Evolutionary conservation across 2,329 filamentous ascomycete genomes (phyloP), one percentile per base, ranked within the genome.

Genomic region (Talaromyces sp.): DNA sequence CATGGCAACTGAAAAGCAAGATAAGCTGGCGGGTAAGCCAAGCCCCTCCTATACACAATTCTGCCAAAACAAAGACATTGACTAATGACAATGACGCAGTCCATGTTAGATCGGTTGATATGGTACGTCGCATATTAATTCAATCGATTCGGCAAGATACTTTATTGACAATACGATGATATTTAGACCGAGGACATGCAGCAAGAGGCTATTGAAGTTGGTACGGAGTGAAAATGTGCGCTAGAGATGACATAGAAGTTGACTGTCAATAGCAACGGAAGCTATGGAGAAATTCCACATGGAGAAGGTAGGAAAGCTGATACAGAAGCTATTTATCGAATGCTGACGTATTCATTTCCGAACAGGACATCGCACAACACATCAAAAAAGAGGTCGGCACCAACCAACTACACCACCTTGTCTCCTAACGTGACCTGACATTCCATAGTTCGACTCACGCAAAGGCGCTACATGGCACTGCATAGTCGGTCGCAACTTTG

Each of bases 391-490:
- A 93, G 76, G 93, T 96, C 80, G 71, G 83, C 75, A 59, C 68
- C 63, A 45, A 62, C 39, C 43, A 41, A n/a, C 45, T 22, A 57
- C 13, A 64, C 66, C 2, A 31, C 62, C 60, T 56, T 52, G 27
- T 61, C 35, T 56, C 25, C 59, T 62, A 65, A 43, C 61, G 13
- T 62, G 66, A 47, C 61, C 71, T 76, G 66, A 76, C 70, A 66
- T 64, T 43, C 25, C 64, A 47, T 73, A 98, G 94, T 98, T 99
- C 74, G 95, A 99, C 79, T 91, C 92, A 74, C 90, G 93, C 77
- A 97, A 97, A 83, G 95, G 95, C 41, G 93, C 94, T 68, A 99
- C 95, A 78, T 99, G 94, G 95, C 95, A 99, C 82, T 99, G 95
- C 82, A 97, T 99, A 71, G 95, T 99, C 39, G 95, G 95, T 69